Conservation (phyloP, 139 green algal genomes). For the Chlamydomonas sp. region DNA sequence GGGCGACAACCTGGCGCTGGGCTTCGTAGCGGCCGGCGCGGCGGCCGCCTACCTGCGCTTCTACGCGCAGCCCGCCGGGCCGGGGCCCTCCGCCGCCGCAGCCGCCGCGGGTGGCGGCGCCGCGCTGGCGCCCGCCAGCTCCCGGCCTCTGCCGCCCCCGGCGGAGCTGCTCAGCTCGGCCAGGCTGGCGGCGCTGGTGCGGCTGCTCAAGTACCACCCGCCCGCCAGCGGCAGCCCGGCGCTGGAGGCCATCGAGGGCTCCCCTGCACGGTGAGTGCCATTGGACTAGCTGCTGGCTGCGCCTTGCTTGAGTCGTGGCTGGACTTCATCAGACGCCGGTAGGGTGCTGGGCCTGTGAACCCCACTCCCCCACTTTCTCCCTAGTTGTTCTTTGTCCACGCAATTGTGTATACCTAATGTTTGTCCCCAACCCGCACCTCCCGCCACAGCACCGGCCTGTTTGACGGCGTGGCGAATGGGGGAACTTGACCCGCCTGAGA, state of each 20-base stretch:
- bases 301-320: no score
- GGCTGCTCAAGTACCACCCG: conserved; percentile 47
- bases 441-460: conserved; percentile 32
- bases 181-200: conserved; percentile 42
- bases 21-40: conserved; percentile 50
- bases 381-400: no score
- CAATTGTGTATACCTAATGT: background rate
- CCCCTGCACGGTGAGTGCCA: conserved; percentile 42
- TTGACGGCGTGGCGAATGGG: conserved; percentile 51
- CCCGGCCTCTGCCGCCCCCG: conserved; percentile 42
- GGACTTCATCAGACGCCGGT: no score
- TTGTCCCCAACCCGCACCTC: background rate
- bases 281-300: no score
- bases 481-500: no score
- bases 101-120: background rate
- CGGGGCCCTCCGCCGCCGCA: background rate
- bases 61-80: conserved; percentile 38
- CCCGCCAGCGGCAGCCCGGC: conserved; percentile 4
- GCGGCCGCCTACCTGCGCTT: conserved; percentile 47
- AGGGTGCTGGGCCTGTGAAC: no score
- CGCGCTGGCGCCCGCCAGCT: background rate
- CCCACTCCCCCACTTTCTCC: no score
- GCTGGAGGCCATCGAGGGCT: conserved; percentile 62
- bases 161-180: conserved; percentile 53
- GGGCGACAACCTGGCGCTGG: conserved; percentile 36